Base-by-base conservation (phyloP, 164 flowering plant species). In the Liriodendron chinense region DNA sequence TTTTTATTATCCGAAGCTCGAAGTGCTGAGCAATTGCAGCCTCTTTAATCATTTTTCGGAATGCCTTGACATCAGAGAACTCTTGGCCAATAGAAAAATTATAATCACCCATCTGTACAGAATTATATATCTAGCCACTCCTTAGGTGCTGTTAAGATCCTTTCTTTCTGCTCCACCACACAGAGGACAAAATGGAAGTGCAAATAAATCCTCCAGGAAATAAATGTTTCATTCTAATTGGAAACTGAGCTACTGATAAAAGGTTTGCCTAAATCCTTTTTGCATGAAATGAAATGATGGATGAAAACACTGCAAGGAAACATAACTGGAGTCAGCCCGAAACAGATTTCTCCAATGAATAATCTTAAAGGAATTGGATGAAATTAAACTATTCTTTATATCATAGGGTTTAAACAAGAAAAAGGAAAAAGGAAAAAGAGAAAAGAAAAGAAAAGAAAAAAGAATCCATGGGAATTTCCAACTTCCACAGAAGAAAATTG, bases 11-110 rank as follows among this genome's bases (percentile, higher is more conserved):
- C 0, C 91, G 92, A 69, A 94, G 87, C 81, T 94, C 98, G 83
- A 94, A 93, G 64, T 89, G 94, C 65, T 87, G 96, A 9, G 94
- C 93, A 72, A 93, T 90, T n/a, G 98, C 98, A 66, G 92, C 92
- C 78, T 92, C 98, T 80, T 89, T 93, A 10, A 93, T 82, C 53
- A 90, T 87, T 71, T 78, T 92, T 24, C 98, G 85, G 75, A 87
- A 89, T 26, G 91, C 81, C 84, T 90, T 90, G 68, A 92, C 98
- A 85, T 93, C 94, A 25, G 98, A 78, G 70, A 93, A 94, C 82
- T 90, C 94, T 82, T 89, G 96, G 43, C 96, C 98, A 64, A 90
- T 91, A 63, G 66, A 72, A 77, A 93, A 89, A 69, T 74, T 78
- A 50, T 82, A 81, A 57, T 88, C 88, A 47, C 82, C 92, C 94